phyloP scores from a whole-genome alignment of 2,329 filamentous ascomycete genomes.

The Emergomyces pasteurianus region DNA sequence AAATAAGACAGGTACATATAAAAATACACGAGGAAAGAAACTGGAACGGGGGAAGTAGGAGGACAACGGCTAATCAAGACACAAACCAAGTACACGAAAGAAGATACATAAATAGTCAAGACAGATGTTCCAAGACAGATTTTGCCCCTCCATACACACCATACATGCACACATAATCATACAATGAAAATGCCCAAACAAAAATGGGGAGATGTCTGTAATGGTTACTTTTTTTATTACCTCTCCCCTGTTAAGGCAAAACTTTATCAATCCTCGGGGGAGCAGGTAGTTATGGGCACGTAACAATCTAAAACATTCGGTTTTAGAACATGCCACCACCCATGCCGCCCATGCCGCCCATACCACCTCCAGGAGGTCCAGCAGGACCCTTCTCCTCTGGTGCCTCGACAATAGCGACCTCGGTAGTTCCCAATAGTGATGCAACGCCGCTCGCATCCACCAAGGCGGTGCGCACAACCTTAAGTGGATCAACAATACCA shows the following conservation, averaged over 20 bases:
- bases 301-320: not conserved
- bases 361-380: conserved; percentile 36
- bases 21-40: not conserved
- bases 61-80: not conserved
- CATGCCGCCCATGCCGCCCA: conserved; percentile 50
- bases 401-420: conserved; percentile 95
- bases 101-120: not conserved
- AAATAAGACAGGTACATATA: not conserved
- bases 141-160: not conserved
- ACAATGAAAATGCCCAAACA: not conserved
- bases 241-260: not conserved
- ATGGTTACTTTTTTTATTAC: not conserved
- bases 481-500: conserved; percentile 97
- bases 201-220: not conserved
- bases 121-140: not conserved
- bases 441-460: conserved; percentile 92
- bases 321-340: conserved; percentile 53
- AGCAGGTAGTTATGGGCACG: no score
- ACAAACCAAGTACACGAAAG: not conserved
- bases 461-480: conserved; percentile 95
- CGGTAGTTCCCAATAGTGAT: conserved; percentile 91
- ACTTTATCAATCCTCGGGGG: no score
- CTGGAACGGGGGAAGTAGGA: not conserved
- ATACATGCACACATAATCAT: not conserved
- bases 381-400: conserved; percentile 74